Evolutionary conservation across 805 yeast species (phyloP).

Genomic region (Lipomyces spencermartinsiae): DNA sequence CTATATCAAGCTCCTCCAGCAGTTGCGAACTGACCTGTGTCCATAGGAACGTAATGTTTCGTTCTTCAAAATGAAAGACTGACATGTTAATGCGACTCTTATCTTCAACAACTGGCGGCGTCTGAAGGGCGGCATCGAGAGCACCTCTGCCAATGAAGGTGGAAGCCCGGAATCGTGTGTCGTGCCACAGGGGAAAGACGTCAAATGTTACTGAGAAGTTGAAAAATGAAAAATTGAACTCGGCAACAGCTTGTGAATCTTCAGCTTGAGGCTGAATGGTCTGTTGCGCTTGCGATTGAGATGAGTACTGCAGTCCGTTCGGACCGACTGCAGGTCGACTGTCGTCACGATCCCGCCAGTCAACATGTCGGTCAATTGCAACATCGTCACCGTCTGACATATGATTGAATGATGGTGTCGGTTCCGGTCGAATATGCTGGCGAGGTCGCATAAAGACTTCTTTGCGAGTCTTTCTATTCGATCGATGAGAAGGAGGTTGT

Average conservation of each 20-base stretch:
- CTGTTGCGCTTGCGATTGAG: background rate
- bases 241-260: conserved; percentile 11
- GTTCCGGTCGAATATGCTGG: conserved; percentile 13
- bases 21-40: background rate
- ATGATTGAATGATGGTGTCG: conserved; percentile 3
- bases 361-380: background rate
- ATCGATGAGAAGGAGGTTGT: background rate
- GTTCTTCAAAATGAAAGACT: conserved; percentile 12
- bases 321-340: background rate
- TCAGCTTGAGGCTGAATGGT: background rate
- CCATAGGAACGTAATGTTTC: conserved; percentile 19
- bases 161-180: conserved; percentile 21
- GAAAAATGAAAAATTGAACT: conserved; percentile 25
- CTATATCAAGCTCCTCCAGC: conserved; percentile 25
- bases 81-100: background rate
- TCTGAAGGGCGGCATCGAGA: conserved; percentile 22
- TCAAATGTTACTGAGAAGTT: conserved; percentile 37
- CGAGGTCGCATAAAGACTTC: conserved; percentile 19
- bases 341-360: background rate
- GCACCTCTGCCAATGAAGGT: conserved; percentile 34
- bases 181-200: conserved; percentile 29
- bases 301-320: background rate
- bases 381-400: background rate
- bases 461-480: conserved; percentile 24
- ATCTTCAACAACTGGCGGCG: background rate